Base-by-base conservation (phyloP, 228 moss, liverwort and hornwort species). In the Sphagnum magellanicum region DNA sequence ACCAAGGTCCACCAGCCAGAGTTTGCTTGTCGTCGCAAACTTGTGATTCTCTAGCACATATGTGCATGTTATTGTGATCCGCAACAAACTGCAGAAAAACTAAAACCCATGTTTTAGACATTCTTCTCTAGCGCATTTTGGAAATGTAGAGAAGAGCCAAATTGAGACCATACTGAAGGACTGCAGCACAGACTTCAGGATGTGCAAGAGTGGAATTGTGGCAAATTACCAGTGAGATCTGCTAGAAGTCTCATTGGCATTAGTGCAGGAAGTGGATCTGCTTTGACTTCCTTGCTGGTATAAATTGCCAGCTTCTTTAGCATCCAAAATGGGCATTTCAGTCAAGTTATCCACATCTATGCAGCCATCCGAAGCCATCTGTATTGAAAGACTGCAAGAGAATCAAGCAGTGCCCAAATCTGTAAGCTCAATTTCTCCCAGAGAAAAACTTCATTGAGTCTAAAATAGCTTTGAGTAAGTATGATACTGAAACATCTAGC, bases 1-100 rank as follows among this genome's bases (percentile, higher is more conserved):
- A 57, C 85, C 88, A 61, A 88, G 84, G 71, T 88, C 88, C 62
- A 88, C 84, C 67, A 87, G 52, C 87, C 87, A 87, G n/a, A 87
- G 81, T 72, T 87, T 87, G 63, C 87, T 87, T 4, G 67, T 74
- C 9, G 67, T 68, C 0, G 74, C 11, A 14, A 63, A 70, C 62
- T 79, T 84, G 68, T 75, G 79, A 49, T 74, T 75, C 67, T 81
- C 79, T 58, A 73, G 73, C 46, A 79, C 67, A 71, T 79, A 76
- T 60, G 70, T 77, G 69, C 81, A 68, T 13, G 71, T 69, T 64
- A 84, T 84, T 62, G 75, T 81, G 75, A 87, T 87, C 71, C 87
- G 79, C 66, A 87, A 79, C 53, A 87, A 81, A 75, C 87, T 87
- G 87, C 32, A 32, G 32, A 32, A 32, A 32, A 32, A 32, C 32